A percentile compares a stretch with the other conserved stretches of the same genome.
Evolutionary conservation across 257 asterid genomes (phyloP).

Genomic region (Solanum chmielewskii): DNA sequence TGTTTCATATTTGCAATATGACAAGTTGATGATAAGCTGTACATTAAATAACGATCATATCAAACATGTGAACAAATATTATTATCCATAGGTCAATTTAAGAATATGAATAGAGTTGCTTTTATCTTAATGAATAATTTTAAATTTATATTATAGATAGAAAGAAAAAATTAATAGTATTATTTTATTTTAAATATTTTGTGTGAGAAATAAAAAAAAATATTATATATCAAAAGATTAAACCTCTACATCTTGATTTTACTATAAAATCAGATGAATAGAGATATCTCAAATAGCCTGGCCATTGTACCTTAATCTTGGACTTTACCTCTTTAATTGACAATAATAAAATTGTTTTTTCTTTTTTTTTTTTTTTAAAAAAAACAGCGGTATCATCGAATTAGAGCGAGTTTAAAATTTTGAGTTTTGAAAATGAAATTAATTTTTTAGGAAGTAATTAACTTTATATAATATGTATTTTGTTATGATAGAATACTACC

Average conservation of each 20-base stretch:
- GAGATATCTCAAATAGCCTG: too few species aligned
- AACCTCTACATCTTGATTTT: background rate
- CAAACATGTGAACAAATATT: background rate
- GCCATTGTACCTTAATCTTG: background rate
- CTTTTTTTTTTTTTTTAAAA: too few species aligned
- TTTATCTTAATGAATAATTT: too few species aligned
- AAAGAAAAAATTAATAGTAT: too few species aligned
- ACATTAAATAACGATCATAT: background rate
- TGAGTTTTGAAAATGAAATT: background rate
- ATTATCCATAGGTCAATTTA: background rate
- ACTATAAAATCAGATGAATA: background rate
- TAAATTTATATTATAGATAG: accelerated
- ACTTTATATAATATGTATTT: too few species aligned
- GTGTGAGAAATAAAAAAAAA: too few species aligned
- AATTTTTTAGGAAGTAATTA: too few species aligned
- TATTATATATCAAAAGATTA: background rate
- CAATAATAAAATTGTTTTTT: too few species aligned
- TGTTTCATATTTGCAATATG: background rate
- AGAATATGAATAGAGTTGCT: too few species aligned
- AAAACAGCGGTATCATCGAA: background rate
- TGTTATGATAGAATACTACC: too few species aligned
- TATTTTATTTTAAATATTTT: too few species aligned
- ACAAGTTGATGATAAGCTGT: background rate
- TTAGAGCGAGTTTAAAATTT: background rate
- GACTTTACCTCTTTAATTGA: background rate